phyloP scores from a whole-genome alignment of 257 asterid genomes.

The Capsicum chinense region DNA sequence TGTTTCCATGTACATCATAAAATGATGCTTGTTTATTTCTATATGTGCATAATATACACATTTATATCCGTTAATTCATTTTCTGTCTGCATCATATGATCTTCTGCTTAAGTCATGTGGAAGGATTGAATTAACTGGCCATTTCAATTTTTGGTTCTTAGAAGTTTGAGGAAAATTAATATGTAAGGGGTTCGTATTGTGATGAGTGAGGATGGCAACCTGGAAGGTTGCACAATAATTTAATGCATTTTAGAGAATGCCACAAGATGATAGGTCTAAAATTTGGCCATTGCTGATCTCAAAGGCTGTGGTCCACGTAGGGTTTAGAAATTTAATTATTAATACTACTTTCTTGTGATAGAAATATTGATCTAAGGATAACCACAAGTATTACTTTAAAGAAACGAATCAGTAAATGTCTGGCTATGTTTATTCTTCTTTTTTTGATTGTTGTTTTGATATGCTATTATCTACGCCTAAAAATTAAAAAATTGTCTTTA shows the following conservation, averaged over 20 bases:
- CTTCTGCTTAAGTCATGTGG: slow-evolving; percentile 16
- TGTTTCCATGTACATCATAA: background rate
- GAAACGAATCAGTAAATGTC: background rate
- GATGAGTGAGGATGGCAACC: background rate
- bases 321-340: slow-evolving; percentile 10
- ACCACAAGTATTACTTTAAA: slow-evolving; percentile 12
- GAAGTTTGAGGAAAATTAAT: background rate
- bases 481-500: background rate
- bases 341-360: background rate
- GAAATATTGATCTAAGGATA: background rate
- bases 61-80: background rate
- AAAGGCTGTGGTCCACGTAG: background rate
- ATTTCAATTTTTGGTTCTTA: background rate
- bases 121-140: background rate
- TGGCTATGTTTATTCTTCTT: background rate
- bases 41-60: background rate
- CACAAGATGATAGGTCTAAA: background rate
- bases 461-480: background rate
- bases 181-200: background rate
- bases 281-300: slow-evolving; percentile 24
- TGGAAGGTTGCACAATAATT: background rate
- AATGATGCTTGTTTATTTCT: background rate
- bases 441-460: background rate
- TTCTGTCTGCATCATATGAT: background rate
- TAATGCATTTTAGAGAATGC: background rate